phyloP scores from a whole-genome alignment of 305 asterid species.

The Solanum hybrid region DNA sequence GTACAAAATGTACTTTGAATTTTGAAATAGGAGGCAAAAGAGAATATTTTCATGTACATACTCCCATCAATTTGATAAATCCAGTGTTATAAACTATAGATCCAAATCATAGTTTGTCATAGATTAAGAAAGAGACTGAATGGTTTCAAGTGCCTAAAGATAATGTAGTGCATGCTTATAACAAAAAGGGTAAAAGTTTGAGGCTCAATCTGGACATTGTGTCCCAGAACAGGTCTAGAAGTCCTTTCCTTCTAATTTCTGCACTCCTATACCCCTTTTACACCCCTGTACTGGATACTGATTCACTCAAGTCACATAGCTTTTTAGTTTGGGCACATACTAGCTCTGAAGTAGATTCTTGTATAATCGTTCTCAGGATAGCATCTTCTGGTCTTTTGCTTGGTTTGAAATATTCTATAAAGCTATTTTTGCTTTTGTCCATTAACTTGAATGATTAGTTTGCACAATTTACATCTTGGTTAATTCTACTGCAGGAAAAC shows the following conservation, averaged over 20 bases:
- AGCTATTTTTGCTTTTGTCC: background rate
- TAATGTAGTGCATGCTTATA: background rate
- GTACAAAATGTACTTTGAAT: background rate
- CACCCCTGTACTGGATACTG: background rate
- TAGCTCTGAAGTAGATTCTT: background rate
- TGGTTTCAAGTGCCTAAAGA: background rate
- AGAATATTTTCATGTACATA: background rate
- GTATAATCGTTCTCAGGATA: background rate
- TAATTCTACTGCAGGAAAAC: conserved; percentile 55
- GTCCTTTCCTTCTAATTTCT: background rate
- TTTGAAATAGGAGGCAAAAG: background rate
- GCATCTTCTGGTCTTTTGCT: background rate
- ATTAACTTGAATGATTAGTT: background rate
- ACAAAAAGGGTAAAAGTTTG: background rate
- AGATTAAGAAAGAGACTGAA: background rate
- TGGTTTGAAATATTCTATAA: background rate
- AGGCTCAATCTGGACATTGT: background rate
- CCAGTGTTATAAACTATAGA: background rate
- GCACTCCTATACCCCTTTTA: background rate
- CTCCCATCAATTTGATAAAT: background rate
- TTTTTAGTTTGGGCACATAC: background rate
- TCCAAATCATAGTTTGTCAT: background rate
- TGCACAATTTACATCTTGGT: conserved; percentile 7
- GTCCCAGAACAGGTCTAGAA: background rate
- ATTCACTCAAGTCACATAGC: background rate